These are phyloP conservation scores for Epithele typhae DNA, from an alignment of 768 basidiomycete genomes.

Conservation along the genomic window DNA sequence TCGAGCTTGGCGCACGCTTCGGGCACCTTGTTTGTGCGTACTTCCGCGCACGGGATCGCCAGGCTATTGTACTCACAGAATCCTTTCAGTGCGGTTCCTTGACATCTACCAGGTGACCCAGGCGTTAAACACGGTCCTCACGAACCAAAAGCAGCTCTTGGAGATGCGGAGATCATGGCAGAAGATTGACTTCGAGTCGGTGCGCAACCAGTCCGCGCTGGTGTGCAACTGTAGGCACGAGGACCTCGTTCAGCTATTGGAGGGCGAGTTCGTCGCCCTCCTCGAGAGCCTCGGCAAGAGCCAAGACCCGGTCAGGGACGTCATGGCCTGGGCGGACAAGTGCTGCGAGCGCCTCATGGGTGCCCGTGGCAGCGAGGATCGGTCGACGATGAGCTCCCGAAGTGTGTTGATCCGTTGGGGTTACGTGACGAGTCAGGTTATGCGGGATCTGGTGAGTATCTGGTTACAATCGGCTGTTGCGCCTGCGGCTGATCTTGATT, in stretches of 20 bases:
- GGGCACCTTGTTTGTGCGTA: slow-evolving; percentile 84
- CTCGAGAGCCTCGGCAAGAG: slow-evolving; percentile 70
- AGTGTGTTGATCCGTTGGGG: slow-evolving; percentile 89
- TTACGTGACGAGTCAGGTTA: slow-evolving; percentile 89
- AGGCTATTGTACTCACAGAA: too few relatives aligned
- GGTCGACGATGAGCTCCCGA: slow-evolving; percentile 78
- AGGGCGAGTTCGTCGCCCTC: slow-evolving; percentile 78
- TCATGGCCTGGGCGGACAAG: slow-evolving; percentile 91
- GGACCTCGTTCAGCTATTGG: slow-evolving; percentile 78
- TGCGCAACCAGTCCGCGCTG: slow-evolving; percentile 87
- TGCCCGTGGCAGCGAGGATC: slow-evolving; percentile 64
- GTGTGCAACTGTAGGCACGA: slow-evolving; percentile 93
- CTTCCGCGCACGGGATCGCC: neutral
- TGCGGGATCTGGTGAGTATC: slow-evolving; percentile 75
- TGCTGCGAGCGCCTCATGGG: slow-evolving; percentile 85
- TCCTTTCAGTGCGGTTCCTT: slow-evolving; percentile 71
- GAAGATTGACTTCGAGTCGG: slow-evolving; percentile 86
- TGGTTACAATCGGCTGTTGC: neutral
- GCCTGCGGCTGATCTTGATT: neutral
- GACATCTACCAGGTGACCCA: slow-evolving; percentile 92
- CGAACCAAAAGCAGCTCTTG: slow-evolving; percentile 76
- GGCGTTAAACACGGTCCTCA: slow-evolving; percentile 82
- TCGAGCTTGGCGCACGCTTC: slow-evolving; percentile 86
- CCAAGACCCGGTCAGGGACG: slow-evolving; percentile 76
- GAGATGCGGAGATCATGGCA: slow-evolving; percentile 89